Evolutionary conservation across 441 rosid species (phyloP), one percentile per base, ranked within the genome.

Genomic region (Jatropha multifida): DNA sequence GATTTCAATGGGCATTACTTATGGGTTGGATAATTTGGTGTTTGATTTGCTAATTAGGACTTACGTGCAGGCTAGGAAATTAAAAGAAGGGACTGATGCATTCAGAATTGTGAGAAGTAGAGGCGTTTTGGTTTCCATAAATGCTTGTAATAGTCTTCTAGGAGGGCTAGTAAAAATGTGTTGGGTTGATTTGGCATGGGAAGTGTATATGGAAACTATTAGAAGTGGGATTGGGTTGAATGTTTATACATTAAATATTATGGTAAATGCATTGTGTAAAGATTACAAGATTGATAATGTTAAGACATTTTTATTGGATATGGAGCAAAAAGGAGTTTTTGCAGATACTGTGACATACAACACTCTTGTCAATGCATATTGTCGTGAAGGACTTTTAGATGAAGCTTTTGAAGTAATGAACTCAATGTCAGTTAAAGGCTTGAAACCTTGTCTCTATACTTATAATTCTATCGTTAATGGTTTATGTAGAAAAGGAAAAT

Each of bases 251-350:
- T 77, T 91, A 49, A 92, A 94, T 72, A 94, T 94, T 72, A 89
- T 92, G 98, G 93, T 89, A 77, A 89, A 91, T 85, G 93, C 96
- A 3, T 78, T 91, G 80, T 92, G 97, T 75, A 94, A 94, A 84
- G 95, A 89, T 81, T 60, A 79, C 65, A 85, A 89, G 69, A 75
- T 91, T 72, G 87, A 77, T 65, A 74, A 79, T 62, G 86, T 88
- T 0, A 83, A 81, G 75, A 18, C 67, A 7, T 87, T 92, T 81
- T 66, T 94, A 37, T 62, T 79, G 0, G 81, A 87, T 49, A 82
- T 90, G 86, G 84, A 91, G 82, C 84, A 65, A 80, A 91, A 83
- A 46, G 92, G 91, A 20, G 69, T 94, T 76, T 81, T 74, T 85
- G 86, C 92, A 2, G 96, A 92, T 80, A 56, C 63, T 4, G 96